These are phyloP conservation scores for Tricholomella constricta DNA, from an alignment of 768 basidiomycete species.

Conservation along the genomic window DNA sequence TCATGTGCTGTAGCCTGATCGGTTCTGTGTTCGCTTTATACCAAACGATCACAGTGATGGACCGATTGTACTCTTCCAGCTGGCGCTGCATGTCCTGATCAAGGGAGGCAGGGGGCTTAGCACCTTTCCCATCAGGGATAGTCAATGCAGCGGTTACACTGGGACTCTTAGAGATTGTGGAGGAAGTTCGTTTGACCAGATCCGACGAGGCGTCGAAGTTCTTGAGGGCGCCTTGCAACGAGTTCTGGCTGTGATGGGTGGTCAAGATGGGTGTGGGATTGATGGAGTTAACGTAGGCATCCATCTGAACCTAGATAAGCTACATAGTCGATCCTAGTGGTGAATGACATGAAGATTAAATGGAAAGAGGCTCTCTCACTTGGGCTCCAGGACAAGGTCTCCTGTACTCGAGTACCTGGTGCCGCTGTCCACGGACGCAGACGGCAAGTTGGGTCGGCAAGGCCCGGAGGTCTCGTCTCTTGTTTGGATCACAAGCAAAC, in stretches of 20 bases:
- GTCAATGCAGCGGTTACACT: too few relatives aligned
- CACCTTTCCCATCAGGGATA: too few relatives aligned
- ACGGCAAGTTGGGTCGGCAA: constrained; percentile 9
- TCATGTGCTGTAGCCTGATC: constrained; percentile 55
- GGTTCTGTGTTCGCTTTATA: constrained; percentile 64
- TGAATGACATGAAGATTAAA: neutral
- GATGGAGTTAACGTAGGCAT: constrained; percentile 7
- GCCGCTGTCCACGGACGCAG: constrained; percentile 18
- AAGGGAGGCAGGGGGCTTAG: too few relatives aligned
- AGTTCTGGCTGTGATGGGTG: constrained; percentile 7
- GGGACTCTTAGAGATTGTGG: constrained; percentile 7
- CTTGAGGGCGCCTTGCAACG: constrained; percentile 16
- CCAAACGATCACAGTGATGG: constrained; percentile 70
- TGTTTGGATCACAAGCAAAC: neutral
- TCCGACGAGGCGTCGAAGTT: constrained; percentile 10
- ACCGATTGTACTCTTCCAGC: constrained; percentile 48
- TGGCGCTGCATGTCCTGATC: constrained; percentile 42
- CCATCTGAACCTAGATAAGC: constrained; percentile 2
- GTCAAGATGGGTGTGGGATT: constrained; percentile 5
- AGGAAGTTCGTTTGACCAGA: constrained; percentile 5
- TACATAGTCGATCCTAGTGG: neutral
- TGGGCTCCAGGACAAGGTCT: constrained; percentile 14
- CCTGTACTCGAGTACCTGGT: constrained; percentile 16
- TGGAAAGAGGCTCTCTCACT: constrained; percentile 6
- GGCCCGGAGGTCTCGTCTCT: constrained; percentile 15